phyloP scores from a whole-genome alignment of 2,329 filamentous ascomycete genomes.

The Pyrenophora teres region DNA sequence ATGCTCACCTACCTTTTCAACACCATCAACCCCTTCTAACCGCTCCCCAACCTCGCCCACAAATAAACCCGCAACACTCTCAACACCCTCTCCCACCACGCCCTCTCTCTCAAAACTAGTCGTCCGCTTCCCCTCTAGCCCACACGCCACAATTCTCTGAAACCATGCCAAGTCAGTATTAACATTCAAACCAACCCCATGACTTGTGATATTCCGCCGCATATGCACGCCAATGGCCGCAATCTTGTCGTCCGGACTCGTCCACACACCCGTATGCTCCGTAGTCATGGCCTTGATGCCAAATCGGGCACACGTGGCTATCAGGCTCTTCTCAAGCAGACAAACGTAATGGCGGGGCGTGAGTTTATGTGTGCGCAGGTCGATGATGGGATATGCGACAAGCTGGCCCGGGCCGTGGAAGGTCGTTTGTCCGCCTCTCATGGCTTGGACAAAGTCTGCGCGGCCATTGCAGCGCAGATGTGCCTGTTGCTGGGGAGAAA shows the following conservation, averaged over 20 bases:
- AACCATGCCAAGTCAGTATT: conserved; percentile 67
- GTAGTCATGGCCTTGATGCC: conserved; percentile 67
- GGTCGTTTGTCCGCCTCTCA: conserved; percentile 88
- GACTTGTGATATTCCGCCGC: conserved; percentile 77
- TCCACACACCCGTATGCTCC: conserved; percentile 85
- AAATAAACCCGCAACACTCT: conserved; percentile 49
- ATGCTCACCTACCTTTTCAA: conserved; percentile 23
- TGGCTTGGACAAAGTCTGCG: conserved; percentile 70
- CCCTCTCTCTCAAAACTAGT: conserved; percentile 72
- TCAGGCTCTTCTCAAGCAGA: conserved; percentile 76
- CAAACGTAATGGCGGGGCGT: conserved; percentile 77
- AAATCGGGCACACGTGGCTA: conserved; percentile 65
- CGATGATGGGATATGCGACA: conserved; percentile 90
- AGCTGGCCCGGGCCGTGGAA: conserved; percentile 95
- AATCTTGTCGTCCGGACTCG: conserved; percentile 66
- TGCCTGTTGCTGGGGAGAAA: conserved; percentile 54
- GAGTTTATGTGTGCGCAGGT: conserved; percentile 71
- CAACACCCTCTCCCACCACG: conserved; percentile 41
- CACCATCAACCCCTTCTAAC: conserved; percentile 26
- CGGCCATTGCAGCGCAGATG: conserved; percentile 47
- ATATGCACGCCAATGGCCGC: conserved; percentile 92
- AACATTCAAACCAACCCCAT: conserved; percentile 84
- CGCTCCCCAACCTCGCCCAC: conserved; percentile 47
- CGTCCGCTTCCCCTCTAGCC: conserved; percentile 75
- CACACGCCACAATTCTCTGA: conserved; percentile 85